Evolutionary conservation across 768 basidiomycete genomes (phyloP).

Genomic region (Gymnopilus dilepis): DNA sequence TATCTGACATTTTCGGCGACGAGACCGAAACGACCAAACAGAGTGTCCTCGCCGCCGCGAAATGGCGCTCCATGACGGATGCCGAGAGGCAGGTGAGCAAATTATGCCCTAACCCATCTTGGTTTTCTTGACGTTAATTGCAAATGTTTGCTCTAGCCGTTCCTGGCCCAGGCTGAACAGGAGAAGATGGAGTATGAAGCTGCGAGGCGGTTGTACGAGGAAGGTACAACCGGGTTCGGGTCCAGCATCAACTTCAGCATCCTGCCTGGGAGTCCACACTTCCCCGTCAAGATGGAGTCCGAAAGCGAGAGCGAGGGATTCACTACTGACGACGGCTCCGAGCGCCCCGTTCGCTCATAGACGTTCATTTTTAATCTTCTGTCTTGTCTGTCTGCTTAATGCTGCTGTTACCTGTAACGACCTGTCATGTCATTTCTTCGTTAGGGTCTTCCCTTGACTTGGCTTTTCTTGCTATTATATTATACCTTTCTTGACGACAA

Average conservation of each 20-base stretch:
- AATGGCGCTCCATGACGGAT: conserved; percentile 93
- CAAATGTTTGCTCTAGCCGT: conserved; percentile 63
- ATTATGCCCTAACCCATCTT: conserved; percentile 10
- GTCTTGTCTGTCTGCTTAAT: conserved; percentile 13
- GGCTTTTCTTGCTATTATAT: conserved; percentile 28
- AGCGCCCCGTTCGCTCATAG: conserved; percentile 34
- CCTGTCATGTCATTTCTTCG: conserved; percentile 32
- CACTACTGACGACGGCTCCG: conserved; percentile 52
- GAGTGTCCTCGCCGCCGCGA: conserved; percentile 89
- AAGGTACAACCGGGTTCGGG: conserved; percentile 70
- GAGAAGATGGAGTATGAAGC: conserved; percentile 95
- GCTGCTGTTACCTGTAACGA: conserved; percentile 35
- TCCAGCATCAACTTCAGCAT: conserved; percentile 86
- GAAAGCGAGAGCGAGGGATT: conserved; percentile 76
- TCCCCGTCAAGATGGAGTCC: conserved; percentile 66
- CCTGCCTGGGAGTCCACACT: conserved; percentile 69
- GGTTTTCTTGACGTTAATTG: conserved; percentile 13
- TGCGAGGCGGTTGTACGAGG: conserved; percentile 86
- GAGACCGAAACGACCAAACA: conserved; percentile 95
- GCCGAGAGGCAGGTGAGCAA: conserved; percentile 85
- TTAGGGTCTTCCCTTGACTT: conserved; percentile 1
- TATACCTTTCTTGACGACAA: conserved; percentile 33
- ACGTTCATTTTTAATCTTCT: conserved; percentile 18
- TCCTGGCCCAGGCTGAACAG: conserved; percentile 90
- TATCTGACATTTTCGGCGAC: conserved; percentile 82